Percentiles rank a stretch among this genome's conserved stretches.
Conservation (phyloP, 176 grass and related monocot species). For the Thinopyrum elongatum region DNA sequence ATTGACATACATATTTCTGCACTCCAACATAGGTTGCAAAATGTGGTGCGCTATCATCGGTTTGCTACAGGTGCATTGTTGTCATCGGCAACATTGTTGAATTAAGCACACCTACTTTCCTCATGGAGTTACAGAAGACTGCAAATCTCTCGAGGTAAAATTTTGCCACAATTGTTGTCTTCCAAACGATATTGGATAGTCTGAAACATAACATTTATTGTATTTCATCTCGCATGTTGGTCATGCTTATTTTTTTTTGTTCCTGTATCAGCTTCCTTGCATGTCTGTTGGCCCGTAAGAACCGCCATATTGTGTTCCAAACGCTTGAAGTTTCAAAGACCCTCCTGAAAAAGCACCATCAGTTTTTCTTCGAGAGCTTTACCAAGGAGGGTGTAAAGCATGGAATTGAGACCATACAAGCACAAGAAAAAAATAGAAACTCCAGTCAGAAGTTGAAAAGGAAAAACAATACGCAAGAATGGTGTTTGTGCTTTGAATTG, state of each 20-base stretch:
- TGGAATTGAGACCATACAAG: constrained; percentile 43
- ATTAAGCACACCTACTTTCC: constrained; percentile 39
- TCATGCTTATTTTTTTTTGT: neutral
- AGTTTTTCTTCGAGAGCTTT: constrained; percentile 47
- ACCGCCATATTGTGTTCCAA: constrained; percentile 46
- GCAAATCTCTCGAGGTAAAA: constrained; percentile 63
- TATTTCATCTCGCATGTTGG: constrained; percentile 4
- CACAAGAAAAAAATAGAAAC: constrained; percentile 22
- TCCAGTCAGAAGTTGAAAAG: neutral
- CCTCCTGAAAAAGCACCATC: constrained; percentile 45
- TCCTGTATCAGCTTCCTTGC: constrained; percentile 54
- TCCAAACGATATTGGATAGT: neutral
- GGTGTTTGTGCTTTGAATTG: constrained; percentile 48
- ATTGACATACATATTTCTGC: constrained; percentile 14
- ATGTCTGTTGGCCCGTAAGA: constrained; percentile 46
- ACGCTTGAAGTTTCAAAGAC: constrained; percentile 43
- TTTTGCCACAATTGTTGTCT: neutral
- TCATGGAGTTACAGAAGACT: constrained; percentile 45
- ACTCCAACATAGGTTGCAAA: constrained; percentile 44
- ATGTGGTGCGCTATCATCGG: constrained; percentile 36
- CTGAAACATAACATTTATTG: neutral
- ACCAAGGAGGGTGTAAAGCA: constrained; percentile 56
- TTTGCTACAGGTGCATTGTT: constrained; percentile 39
- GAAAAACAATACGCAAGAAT: constrained; percentile 23
- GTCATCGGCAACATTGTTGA: constrained; percentile 47